Evolutionary conservation across 805 yeast genomes (phyloP).

Genomic region (Komagataella pastoris): DNA sequence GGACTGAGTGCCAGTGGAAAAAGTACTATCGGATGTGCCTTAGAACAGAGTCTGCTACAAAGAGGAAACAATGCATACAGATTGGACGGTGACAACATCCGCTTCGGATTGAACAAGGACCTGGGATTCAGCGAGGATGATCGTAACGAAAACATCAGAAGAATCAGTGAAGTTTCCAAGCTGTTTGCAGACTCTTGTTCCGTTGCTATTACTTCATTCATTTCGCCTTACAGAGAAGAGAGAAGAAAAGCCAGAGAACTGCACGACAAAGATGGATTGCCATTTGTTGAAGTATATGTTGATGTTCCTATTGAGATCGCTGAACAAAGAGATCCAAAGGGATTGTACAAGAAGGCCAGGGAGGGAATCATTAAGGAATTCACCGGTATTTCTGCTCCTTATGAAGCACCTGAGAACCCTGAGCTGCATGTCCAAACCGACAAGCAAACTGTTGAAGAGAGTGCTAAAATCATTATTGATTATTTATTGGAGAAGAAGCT

Average conservation of each 20-base stretch:
- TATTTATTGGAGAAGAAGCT: slow-evolving; percentile 42
- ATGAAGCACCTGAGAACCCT: slow-evolving; percentile 80
- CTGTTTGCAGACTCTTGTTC: slow-evolving; percentile 88
- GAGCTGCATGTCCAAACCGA: slow-evolving; percentile 75
- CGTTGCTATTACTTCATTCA: slow-evolving; percentile 82
- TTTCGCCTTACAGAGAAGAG: slow-evolving; percentile 81
- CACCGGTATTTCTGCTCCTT: slow-evolving; percentile 93
- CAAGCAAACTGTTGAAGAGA: slow-evolving; percentile 61
- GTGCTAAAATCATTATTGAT: slow-evolving; percentile 58
- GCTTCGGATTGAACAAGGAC: slow-evolving; percentile 92
- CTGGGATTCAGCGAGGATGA: slow-evolving; percentile 86
- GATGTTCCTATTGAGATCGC: slow-evolving; percentile 93
- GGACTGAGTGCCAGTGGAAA: slow-evolving; percentile 95
- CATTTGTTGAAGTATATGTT: slow-evolving; percentile 82
- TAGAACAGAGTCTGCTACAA: slow-evolving; percentile 70
- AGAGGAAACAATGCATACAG: slow-evolving; percentile 68
- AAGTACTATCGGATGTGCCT: slow-evolving; percentile 87
- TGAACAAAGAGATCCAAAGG: slow-evolving; percentile 95
- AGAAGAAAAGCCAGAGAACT: slow-evolving; percentile 77
- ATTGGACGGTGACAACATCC: slow-evolving; percentile 86
- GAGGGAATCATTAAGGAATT: slow-evolving; percentile 89
- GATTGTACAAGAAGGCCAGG: slow-evolving; percentile 91
- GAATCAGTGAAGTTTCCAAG: slow-evolving; percentile 90
- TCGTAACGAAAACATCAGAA: slow-evolving; percentile 88
- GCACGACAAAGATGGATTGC: slow-evolving; percentile 61